A percentile compares a stretch with the other conserved stretches of the same genome.
phyloP scores from a whole-genome alignment of 164 flowering plant species.

The Stephania cephalantha region DNA sequence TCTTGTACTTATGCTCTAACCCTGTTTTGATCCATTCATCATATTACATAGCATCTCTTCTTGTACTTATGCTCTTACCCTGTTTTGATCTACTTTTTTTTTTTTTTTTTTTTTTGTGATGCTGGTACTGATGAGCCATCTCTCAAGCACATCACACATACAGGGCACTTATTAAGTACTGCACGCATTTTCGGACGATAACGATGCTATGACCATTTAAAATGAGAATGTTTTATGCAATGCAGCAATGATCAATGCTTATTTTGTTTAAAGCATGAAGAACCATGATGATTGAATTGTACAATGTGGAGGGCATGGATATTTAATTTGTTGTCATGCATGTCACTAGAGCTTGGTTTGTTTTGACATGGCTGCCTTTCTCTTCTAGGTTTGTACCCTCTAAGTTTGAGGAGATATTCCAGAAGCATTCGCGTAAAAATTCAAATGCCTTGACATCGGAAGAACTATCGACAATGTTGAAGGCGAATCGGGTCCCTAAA shows the following conservation, averaged over 20 bases:
- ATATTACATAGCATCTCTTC: not conserved
- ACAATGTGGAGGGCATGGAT: no score
- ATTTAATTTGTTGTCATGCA: no score
- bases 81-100: not conserved
- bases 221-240: no score
- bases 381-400: constrained; percentile 40
- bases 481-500: constrained; percentile 62
- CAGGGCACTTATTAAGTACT: not conserved
- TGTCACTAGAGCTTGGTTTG: no score
- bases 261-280: not conserved
- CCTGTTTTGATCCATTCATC: not conserved
- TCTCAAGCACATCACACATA: not conserved
- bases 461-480: constrained; percentile 54
- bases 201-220: not conserved
- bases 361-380: not conserved
- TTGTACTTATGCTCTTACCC: not conserved
- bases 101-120: not conserved
- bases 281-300: not conserved
- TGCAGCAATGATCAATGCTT: not conserved
- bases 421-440: constrained; percentile 47
- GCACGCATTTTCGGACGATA: not conserved
- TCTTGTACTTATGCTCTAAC: not conserved
- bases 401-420: constrained; percentile 72
- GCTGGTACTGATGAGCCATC: not conserved
- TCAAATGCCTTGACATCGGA: constrained; percentile 51